A percentile compares a stretch with the other conserved stretches of the same genome.
phyloP scores from a whole-genome alignment of 257 asterid genomes.

The Plantago elongata region DNA sequence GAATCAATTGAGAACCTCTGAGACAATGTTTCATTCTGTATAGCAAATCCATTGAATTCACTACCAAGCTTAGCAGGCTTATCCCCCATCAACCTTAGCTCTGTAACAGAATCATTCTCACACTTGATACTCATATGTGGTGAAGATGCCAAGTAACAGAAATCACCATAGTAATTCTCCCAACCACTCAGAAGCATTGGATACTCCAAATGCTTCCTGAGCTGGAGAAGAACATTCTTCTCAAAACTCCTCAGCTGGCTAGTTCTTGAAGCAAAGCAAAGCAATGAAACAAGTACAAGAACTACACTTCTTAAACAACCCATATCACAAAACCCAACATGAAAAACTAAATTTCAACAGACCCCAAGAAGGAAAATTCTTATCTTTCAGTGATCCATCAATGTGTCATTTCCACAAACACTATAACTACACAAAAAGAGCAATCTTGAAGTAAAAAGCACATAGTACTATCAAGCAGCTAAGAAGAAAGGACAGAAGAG shows the following conservation, averaged over 20 bases:
- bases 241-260: conserved; percentile 60
- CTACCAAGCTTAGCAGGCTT: conserved; percentile 41
- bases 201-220: conserved; percentile 79
- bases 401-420: conserved; percentile 7
- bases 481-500: conserved; percentile 19
- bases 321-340: conserved; percentile 30
- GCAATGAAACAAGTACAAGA: conserved; percentile 37
- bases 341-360: neutral
- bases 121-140: conserved; percentile 66
- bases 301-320: conserved; percentile 27
- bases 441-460: neutral
- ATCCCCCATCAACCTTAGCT: conserved; percentile 78
- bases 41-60: conserved; percentile 56
- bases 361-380: conserved; percentile 28
- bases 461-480: too few relatives aligned
- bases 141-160: conserved; percentile 51
- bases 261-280: conserved; percentile 43
- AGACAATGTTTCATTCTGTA: conserved; percentile 63
- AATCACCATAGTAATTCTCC: conserved; percentile 57
- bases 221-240: conserved; percentile 74
- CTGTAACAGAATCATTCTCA: conserved; percentile 57
- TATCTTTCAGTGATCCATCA: conserved; percentile 14
- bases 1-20: conserved; percentile 71
- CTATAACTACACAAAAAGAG: neutral
- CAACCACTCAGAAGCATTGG: conserved; percentile 48